phyloP scores from a whole-genome alignment of 495 filamentous ascomycete species.

The Lophiotrema nucula region DNA sequence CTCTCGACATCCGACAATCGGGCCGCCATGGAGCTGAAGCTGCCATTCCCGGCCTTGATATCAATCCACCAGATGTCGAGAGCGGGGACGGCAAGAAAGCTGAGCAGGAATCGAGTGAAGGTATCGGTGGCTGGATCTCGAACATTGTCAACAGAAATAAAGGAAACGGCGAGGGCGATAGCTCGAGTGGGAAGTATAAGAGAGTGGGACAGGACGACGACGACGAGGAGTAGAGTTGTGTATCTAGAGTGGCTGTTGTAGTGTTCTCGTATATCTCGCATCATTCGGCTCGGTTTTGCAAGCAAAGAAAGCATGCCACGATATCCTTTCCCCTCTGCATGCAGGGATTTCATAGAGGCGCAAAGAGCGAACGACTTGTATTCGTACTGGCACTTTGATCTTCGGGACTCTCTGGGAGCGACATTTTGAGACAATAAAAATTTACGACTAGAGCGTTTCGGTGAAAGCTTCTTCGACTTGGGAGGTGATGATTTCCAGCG shows the following conservation, averaged over 20 bases:
- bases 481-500: too few species aligned
- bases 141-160: conserved; percentile 59
- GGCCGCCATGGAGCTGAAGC: conserved; percentile 55
- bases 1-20: conserved; percentile 64
- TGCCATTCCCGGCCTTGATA: conserved; percentile 70
- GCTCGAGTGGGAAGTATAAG: conserved; percentile 60
- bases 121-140: conserved; percentile 68
- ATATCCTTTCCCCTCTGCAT: conserved; percentile 12
- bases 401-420: too few species aligned
- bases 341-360: conserved; percentile 17
- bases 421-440: too few species aligned
- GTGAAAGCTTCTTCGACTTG: too few species aligned
- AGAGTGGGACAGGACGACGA: conserved; percentile 65
- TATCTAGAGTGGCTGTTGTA: background rate
- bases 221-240: conserved; percentile 10
- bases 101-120: conserved; percentile 49
- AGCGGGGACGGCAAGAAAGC: conserved; percentile 50
- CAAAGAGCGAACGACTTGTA: conserved; percentile 11
- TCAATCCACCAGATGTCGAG: conserved; percentile 61
- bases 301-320: conserved; percentile 4
- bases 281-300: background rate
- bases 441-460: too few species aligned
- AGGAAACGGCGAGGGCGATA: conserved; percentile 46
- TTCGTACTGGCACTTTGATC: conserved; percentile 8
- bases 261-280: background rate